Evolutionary conservation across 257 asterid genomes (phyloP), one percentile per base, ranked within the genome.

Genomic region (Rehmannia glutinosa): DNA sequence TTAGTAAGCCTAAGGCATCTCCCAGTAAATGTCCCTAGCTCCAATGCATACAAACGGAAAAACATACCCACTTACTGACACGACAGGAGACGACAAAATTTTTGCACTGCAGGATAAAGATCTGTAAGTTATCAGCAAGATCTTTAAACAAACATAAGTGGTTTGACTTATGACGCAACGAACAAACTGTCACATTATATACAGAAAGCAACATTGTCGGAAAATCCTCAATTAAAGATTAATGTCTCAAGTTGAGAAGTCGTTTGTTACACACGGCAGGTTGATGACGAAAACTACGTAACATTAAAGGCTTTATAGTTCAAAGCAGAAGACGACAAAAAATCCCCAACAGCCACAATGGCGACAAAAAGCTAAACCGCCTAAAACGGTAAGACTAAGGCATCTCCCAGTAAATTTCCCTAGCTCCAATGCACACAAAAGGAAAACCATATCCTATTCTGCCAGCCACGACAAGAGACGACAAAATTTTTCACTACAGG

Each of bases 391-490:
- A 46, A 46, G 24, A 2, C 25, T 16, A 4, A 16, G 9, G 24
- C 56, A 50, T 50, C 5, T 20, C 13, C 24, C 5, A 7, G 30
- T 8, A 21, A 15, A 19, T 15, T n/a, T n/a, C n/a, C 30, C 32
- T 50, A 21, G 28, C 6, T 50, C 56, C 53, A 46, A 46, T 23
- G 25, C 2, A 50, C 6, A 23, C 8, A 21, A 74, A 28, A 54
- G 33, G 50, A 53, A 59, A 66, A 70, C 11, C 47, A 20, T 53
- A 41, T 20, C 39, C 24, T n/a, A n/a, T n/a, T 72, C 49, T 9
- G 24, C 45, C 45, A 25, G 71, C n/a, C 54, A 49, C 8, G 23
- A 23, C 25, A 59, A 27, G 35, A 43, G 11, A 43, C 53, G 19
- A 70, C 39, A 49, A 56, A 50, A 5, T 5, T 21, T 12, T 27